phyloP scores from a whole-genome alignment of 2,329 filamentous ascomycete genomes.

The Alternaria arbusti region DNA sequence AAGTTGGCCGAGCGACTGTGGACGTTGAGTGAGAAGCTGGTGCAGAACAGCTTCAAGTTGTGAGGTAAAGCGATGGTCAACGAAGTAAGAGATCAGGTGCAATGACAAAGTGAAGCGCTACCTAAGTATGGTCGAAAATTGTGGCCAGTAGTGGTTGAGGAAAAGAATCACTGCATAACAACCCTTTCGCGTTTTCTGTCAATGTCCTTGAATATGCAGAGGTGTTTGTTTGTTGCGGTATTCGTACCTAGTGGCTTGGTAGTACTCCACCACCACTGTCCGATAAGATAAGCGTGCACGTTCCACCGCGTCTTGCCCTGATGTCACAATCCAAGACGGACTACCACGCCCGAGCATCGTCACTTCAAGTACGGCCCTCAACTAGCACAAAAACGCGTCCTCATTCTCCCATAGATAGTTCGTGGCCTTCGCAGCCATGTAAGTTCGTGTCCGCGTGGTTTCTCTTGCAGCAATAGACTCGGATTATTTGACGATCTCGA shows the following conservation, averaged over 20 bases:
- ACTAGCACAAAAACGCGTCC: not conserved
- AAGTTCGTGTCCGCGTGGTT: not conserved
- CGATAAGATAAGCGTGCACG: not conserved
- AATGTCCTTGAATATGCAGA: not conserved
- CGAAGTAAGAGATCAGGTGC: not conserved
- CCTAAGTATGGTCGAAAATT: not conserved
- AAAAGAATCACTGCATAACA: not conserved
- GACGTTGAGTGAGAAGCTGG: constrained; percentile 39
- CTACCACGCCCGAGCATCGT: not conserved
- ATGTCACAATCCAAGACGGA: not conserved
- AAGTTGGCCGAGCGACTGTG: constrained; percentile 37
- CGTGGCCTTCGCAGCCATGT: not conserved
- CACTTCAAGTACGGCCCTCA: not conserved
- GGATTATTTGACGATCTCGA: not conserved
- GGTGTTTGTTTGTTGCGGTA: not conserved
- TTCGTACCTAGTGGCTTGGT: not conserved
- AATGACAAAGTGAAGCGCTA: not conserved
- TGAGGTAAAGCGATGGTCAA: not conserved
- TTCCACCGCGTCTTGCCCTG: not conserved
- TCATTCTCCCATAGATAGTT: not conserved
- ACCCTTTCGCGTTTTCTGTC: not conserved
- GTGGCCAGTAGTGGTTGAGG: not conserved
- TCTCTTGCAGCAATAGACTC: not conserved
- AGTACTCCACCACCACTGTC: not conserved
- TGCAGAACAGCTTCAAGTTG: constrained; percentile 26